These are phyloP conservation scores for Leccinum incarnatum DNA, from an alignment of 768 basidiomycete species.

Conservation along the genomic window DNA sequence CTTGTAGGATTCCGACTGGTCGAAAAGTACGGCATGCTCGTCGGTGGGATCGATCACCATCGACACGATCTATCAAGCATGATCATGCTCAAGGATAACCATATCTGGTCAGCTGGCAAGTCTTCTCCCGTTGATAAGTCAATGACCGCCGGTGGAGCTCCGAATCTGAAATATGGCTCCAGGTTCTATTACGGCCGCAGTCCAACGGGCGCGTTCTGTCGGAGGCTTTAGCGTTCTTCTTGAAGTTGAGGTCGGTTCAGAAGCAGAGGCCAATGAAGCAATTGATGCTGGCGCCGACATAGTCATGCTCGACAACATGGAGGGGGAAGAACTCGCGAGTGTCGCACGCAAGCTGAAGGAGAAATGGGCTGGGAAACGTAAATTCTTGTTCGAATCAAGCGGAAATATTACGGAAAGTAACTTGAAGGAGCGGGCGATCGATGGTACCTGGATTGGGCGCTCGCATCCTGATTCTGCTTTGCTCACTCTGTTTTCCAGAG, in stretches of 20 bases:
- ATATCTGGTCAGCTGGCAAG: slow-evolving; percentile 94
- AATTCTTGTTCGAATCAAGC: slow-evolving; percentile 90
- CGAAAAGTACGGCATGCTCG: slow-evolving; percentile 98
- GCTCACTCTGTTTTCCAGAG: slow-evolving; percentile 46
- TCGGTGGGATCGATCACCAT: slow-evolving; percentile 95
- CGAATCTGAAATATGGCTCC: slow-evolving; percentile 6
- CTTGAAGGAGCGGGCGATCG: slow-evolving; percentile 73
- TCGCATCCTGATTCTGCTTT: background rate
- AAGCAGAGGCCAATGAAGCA: slow-evolving; percentile 94
- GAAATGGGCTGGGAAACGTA: slow-evolving; percentile 76
- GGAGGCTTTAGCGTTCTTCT: slow-evolving; percentile 90
- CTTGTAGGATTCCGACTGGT: slow-evolving; percentile 83
- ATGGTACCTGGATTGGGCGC: slow-evolving; percentile 50
- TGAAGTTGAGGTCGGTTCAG: slow-evolving; percentile 89
- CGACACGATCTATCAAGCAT: slow-evolving; percentile 96
- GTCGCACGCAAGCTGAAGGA: slow-evolving; percentile 72
- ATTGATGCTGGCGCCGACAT: slow-evolving; percentile 94
- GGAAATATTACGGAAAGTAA: slow-evolving; percentile 93
- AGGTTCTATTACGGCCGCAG: slow-evolving; percentile 91
- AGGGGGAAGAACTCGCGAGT: slow-evolving; percentile 64
- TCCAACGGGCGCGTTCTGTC: slow-evolving; percentile 80
- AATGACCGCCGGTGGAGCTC: background rate
- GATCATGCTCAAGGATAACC: slow-evolving; percentile 99
- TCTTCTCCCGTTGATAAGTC: background rate
- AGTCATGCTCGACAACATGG: slow-evolving; percentile 94